Conservation (phyloP, 2,329 filamentous ascomycete species). For the Escovopsis sp. region DNA sequence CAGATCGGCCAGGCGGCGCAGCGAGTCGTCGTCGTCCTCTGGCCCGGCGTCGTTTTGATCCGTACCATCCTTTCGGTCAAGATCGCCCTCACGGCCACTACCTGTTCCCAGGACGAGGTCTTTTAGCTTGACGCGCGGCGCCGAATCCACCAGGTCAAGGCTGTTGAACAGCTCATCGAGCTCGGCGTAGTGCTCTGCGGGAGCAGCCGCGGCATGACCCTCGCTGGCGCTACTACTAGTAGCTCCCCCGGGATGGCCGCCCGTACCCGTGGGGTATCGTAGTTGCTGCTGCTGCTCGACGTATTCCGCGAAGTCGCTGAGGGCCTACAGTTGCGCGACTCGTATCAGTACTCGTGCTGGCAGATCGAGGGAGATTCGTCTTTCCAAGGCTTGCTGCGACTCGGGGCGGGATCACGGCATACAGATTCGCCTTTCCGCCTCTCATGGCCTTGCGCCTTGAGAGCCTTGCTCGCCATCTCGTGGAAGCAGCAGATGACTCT, state of each 20-base stretch:
- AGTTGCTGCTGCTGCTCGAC: slow-evolving; percentile 84
- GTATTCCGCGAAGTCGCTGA: slow-evolving; percentile 95
- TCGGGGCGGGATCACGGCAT: slow-evolving; percentile 16
- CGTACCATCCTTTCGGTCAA: no score
- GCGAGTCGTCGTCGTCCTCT: slow-evolving; percentile 36
- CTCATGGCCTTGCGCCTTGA: slow-evolving; percentile 58
- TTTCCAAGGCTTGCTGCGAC: not conserved
- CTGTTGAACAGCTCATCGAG: slow-evolving; percentile 87
- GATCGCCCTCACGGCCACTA: no score
- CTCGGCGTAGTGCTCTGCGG: slow-evolving; percentile 53
- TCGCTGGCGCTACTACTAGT: no score
- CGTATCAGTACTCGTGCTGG: not conserved
- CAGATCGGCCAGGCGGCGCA: slow-evolving; percentile 48
- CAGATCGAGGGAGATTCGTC: no score
- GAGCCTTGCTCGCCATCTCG: slow-evolving; percentile 38
- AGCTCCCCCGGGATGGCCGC: slow-evolving; percentile 5
- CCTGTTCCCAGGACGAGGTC: slow-evolving; percentile 52
- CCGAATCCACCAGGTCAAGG: slow-evolving; percentile 62
- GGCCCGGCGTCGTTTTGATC: no score
- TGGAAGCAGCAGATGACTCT: slow-evolving; percentile 12
- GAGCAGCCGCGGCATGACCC: slow-evolving; percentile 13
- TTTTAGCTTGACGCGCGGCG: slow-evolving; percentile 53
- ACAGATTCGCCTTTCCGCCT: slow-evolving; percentile 78
- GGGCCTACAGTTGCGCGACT: slow-evolving; percentile 31
- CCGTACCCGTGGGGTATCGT: slow-evolving; percentile 38